A percentile compares a stretch with the other conserved stretches of the same genome.
Evolutionary conservation across 306 rosid genomes (phyloP).

Genomic region (Malus sylvestris): DNA sequence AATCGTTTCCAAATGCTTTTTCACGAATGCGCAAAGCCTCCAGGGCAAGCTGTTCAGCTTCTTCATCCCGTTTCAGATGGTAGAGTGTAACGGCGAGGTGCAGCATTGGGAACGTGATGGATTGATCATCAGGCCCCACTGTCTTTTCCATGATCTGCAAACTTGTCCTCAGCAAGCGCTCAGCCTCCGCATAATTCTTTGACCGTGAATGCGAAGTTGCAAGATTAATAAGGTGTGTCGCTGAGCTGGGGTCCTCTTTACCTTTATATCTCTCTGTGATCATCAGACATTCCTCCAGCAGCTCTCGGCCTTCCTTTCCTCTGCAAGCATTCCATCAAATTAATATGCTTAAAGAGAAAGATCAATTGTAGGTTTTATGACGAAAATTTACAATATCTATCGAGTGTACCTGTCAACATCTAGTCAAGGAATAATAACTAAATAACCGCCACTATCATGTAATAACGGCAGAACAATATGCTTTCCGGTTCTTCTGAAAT

Average conservation of each 20-base stretch:
- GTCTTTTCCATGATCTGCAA: slow-evolving; percentile 54
- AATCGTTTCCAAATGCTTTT: slow-evolving; percentile 61
- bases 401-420: not conserved
- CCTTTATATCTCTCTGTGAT: slow-evolving; percentile 62
- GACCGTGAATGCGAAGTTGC: slow-evolving; percentile 75
- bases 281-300: slow-evolving; percentile 72
- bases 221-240: slow-evolving; percentile 65
- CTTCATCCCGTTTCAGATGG: slow-evolving; percentile 63
- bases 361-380: not conserved
- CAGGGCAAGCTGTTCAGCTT: slow-evolving; percentile 74
- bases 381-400: not conserved
- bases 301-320: slow-evolving; percentile 78
- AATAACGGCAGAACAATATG: too few species aligned
- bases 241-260: slow-evolving; percentile 65
- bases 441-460: not conserved
- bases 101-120: slow-evolving; percentile 78
- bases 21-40: slow-evolving; percentile 69
- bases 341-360: not conserved
- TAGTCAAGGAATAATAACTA: not conserved
- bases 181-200: slow-evolving; percentile 64
- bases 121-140: slow-evolving; percentile 52
- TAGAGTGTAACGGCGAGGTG: slow-evolving; percentile 79
- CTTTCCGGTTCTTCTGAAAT: not conserved
- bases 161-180: slow-evolving; percentile 62
- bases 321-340: slow-evolving; percentile 25